Base-by-base conservation (phyloP, 2,329 filamentous ascomycete genomes). In the Colletotrichum truncatum region DNA sequence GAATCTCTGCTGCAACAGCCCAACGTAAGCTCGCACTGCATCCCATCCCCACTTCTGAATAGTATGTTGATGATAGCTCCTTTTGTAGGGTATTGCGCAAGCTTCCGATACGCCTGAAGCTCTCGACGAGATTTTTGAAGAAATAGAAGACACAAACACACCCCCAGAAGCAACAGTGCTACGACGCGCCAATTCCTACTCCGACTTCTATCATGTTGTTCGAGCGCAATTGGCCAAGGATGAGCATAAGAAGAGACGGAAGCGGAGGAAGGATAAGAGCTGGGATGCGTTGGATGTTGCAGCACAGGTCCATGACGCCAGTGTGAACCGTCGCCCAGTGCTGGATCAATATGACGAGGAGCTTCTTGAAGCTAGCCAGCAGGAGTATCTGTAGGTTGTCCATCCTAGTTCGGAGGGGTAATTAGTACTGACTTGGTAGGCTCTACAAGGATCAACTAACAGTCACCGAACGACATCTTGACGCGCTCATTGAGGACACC, bases 361-460 rank as follows among this genome's bases (percentile, higher is more conserved):
- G 69, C 79, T 98, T 73, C 81, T 97, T 28, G 88, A 94, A 72
- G 89, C 93, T 56, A 96, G 93, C 75, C 93, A 97, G 75, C 89
- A 92, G 70, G 89, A 95, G 75, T 97, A 97, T 76, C 82, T 91
- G 89, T 94, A 86, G 70, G 89, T 76, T 12, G 3, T 10, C 6
- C 21, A 18, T 2, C n/a, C 8, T 43, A 10, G 11, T 10, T 12
- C 3, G 6, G 14, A 53, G 32, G 18, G n/a, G 49, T 18, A 30
- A 39, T 14, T 48, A 26, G n/a, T 28, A 11, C 26, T 64, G 39
- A 54, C 11, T 5, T 8, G 6, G 11, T 68, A 93, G 90, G 71
- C 81, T 91, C 26, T 98, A 96, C 76, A 87, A 89, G 68, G 91
- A 96, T 72, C 94, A 97, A 78, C 86, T 97, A 12, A 85, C 89